Evolutionary conservation across 164 flowering plant species (phyloP).

Genomic region (Santalum album): DNA sequence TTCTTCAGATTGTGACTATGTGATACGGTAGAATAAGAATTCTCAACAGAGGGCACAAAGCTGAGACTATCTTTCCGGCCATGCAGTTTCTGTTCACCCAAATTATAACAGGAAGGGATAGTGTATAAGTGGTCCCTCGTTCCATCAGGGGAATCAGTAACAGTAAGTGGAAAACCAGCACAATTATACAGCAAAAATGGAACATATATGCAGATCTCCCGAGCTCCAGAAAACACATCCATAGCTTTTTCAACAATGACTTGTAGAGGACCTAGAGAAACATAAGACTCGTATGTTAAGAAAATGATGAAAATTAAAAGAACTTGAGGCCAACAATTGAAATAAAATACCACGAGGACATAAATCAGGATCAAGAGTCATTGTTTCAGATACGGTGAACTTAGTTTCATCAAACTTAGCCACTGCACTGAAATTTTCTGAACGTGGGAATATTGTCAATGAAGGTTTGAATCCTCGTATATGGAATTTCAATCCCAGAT

Average conservation of each 20-base stretch:
- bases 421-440: slow-evolving; percentile 53
- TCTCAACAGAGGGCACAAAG: slow-evolving; percentile 27
- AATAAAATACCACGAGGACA: slow-evolving; percentile 30
- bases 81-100: slow-evolving; percentile 29
- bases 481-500: slow-evolving; percentile 47
- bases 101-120: slow-evolving; percentile 64
- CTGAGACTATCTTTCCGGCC: slow-evolving; percentile 51
- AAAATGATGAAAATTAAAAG: background rate
- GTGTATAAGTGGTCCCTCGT: slow-evolving; percentile 27
- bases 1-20: slow-evolving; percentile 7
- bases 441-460: slow-evolving; percentile 54
- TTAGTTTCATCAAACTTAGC: slow-evolving; percentile 70
- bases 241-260: slow-evolving; percentile 63
- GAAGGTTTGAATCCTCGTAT: slow-evolving; percentile 51
- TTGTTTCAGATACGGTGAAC: slow-evolving; percentile 52
- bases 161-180: slow-evolving; percentile 51
- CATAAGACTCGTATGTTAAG: slow-evolving; percentile 2
- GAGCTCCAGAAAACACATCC: slow-evolving; percentile 84
- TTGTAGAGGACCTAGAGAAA: slow-evolving; percentile 46
- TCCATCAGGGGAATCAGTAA: slow-evolving; percentile 41
- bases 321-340: too few relatives aligned
- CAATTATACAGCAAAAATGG: slow-evolving; percentile 81
- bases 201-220: slow-evolving; percentile 67
- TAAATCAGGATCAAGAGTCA: slow-evolving; percentile 41
- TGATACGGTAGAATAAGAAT: slow-evolving; percentile 11